Base-by-base conservation (phyloP, 2,329 filamentous ascomycete species). In the Pseudogymnoascus verrucosus region DNA sequence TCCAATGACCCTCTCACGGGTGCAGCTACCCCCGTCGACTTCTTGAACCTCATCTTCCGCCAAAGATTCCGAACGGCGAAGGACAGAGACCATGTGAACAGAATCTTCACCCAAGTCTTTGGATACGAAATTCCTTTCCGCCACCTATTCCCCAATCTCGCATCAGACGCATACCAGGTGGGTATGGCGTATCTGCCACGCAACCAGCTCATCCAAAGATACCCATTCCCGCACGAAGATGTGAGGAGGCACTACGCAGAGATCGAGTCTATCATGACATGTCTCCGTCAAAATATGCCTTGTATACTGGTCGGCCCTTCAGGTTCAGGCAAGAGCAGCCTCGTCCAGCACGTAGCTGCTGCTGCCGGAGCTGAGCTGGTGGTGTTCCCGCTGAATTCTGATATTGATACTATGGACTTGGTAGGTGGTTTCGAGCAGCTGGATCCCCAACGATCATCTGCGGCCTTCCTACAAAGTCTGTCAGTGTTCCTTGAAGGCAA, bases 401-500 rank as follows among this genome's bases (percentile, higher is more conserved):
- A 99, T 70, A 90, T 96, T 51, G 95, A 99, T 74, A 93, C 93
- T 0, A 96, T 96, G 87, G 95, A 99, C 75, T 84, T 99, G 63
- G 91, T 99, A 64, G 95, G 95, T 71, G 95, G 95, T 0, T 99
- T 96, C 72, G 95, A 99, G 74, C 95, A 99, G 76, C 87, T 91
- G 16, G 95, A 99, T 73, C 86, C 90, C 21, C 81, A 89, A 61
- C 84, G 93, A 63, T 85, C 89, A 66, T 79, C 90, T 4, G 87
- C 89, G 62, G 78, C 80, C n/a, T 80, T 85, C 67, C 72, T 88
- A 5, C 74, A 78, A 26, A 78, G 83, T 59, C 72, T 90, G 11
- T 77, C 78, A 11, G 71, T 77, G 5, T 82, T 82, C 63, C 71
- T 89, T 16, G 82, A 85, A 63, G 71, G 73, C 3, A 80, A 79